Evolutionary conservation across 345 rosid genomes (phyloP).

Genomic region (Boechera stricta): DNA sequence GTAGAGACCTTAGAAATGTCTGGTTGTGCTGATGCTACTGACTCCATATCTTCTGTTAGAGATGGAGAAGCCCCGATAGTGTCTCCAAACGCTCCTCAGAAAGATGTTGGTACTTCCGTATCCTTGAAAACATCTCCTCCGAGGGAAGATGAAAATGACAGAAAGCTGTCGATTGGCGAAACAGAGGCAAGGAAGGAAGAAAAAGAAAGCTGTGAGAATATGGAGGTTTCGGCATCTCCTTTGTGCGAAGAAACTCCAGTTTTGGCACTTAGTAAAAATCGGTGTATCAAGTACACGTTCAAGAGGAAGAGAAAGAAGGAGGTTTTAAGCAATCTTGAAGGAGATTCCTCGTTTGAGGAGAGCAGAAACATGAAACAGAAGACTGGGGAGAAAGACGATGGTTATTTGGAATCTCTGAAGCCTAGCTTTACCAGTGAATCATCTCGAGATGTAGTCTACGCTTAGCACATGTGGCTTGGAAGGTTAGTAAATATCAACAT

Average conservation of each 20-base stretch:
- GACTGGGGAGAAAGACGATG: slow-evolving; percentile 51
- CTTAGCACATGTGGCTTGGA: slow-evolving; percentile 53
- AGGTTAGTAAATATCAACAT: slow-evolving; percentile 54
- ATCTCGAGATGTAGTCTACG: slow-evolving; percentile 47
- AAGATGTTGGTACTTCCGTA: slow-evolving; percentile 34
- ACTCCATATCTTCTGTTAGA: slow-evolving; percentile 27
- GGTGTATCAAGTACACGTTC: slow-evolving; percentile 76
- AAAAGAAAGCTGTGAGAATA: slow-evolving; percentile 39
- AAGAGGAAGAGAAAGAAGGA: slow-evolving; percentile 80
- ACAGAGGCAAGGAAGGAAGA: slow-evolving; percentile 45
- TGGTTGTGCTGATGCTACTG: slow-evolving; percentile 35
- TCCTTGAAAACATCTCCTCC: slow-evolving; percentile 39
- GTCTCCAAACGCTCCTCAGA: slow-evolving; percentile 33
- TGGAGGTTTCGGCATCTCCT: slow-evolving; percentile 50
- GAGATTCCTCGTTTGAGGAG: slow-evolving; percentile 51
- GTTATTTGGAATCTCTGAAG: slow-evolving; percentile 50
- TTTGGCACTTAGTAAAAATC: slow-evolving; percentile 46
- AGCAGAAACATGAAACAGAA: slow-evolving; percentile 42
- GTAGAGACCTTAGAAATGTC: slow-evolving; percentile 26
- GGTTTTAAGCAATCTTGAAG: slow-evolving; percentile 56
- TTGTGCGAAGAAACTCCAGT: slow-evolving; percentile 45
- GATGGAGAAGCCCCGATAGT: slow-evolving; percentile 15
- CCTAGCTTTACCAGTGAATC: slow-evolving; percentile 56
- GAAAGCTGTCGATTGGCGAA: slow-evolving; percentile 33
- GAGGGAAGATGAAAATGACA: slow-evolving; percentile 29